These are phyloP conservation scores for Hypoxylon cercidicola DNA, from an alignment of 495 filamentous ascomycete genomes.

Conservation along the genomic window DNA sequence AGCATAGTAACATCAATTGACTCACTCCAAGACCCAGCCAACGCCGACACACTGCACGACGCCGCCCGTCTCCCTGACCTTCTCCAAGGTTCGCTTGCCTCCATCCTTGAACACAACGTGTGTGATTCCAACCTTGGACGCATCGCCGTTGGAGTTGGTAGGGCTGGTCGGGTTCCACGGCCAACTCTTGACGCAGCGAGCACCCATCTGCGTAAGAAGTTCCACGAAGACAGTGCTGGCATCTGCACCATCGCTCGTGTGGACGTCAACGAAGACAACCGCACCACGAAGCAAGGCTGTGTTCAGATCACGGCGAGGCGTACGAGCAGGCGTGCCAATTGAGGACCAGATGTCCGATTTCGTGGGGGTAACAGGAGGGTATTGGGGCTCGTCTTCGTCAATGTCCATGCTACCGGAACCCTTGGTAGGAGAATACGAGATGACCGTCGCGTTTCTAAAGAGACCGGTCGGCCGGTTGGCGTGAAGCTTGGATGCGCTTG, in stretches of 20 bases:
- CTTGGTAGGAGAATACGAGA: conserved; percentile 57
- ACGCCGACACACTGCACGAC: conserved; percentile 86
- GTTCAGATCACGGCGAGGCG: conserved; percentile 62
- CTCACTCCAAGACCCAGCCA: conserved; percentile 88
- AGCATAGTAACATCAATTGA: conserved; percentile 31
- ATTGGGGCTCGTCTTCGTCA: conserved; percentile 34
- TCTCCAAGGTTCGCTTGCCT: conserved; percentile 84
- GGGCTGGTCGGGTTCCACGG: conserved; percentile 74
- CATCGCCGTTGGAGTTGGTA: conserved; percentile 45
- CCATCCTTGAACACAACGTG: conserved; percentile 98
- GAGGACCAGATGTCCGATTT: conserved; percentile 61
- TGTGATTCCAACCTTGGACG: conserved; percentile 80
- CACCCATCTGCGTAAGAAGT: conserved; percentile 85
- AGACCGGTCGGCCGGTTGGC: conserved; percentile 40
- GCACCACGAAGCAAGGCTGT: conserved; percentile 71
- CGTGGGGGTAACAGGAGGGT: conserved; percentile 46
- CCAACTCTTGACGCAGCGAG: conserved; percentile 85
- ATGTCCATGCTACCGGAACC: conserved; percentile 33
- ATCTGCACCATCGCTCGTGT: conserved; percentile 87
- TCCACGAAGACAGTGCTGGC: conserved; percentile 86
- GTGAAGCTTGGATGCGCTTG: conserved; percentile 64
- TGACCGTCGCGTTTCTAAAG: conserved; percentile 54
- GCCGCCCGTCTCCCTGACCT: conserved; percentile 78
- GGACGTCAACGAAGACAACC: conserved; percentile 92
- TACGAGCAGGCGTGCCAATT: conserved; percentile 64